These are phyloP conservation scores for Fusarium torreyae DNA, from an alignment of 2,329 filamentous ascomycete species.

Conservation along the genomic window DNA sequence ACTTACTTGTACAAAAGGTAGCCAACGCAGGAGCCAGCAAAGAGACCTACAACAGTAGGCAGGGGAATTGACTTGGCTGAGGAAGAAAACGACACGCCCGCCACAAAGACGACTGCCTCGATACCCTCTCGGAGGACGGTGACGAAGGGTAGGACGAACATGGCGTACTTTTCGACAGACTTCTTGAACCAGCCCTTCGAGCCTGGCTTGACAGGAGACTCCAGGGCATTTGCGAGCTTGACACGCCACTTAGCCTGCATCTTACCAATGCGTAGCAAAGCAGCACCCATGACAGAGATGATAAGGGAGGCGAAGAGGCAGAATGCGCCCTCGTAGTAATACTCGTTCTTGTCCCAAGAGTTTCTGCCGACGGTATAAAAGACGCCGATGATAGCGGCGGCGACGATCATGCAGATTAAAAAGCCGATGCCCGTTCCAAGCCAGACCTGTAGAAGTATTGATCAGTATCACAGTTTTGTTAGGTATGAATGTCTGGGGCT, in stretches of 20 bases:
- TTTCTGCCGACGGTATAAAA: constrained; percentile 79
- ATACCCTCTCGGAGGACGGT: constrained; percentile 90
- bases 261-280: constrained; percentile 85
- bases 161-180: constrained; percentile 83
- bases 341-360: constrained; percentile 76
- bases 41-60: constrained; percentile 79
- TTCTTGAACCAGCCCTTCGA: constrained; percentile 67
- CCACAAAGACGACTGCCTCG: constrained; percentile 89
- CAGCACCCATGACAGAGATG: constrained; percentile 85
- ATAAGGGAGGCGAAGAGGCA: constrained; percentile 81
- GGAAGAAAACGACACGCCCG: constrained; percentile 83
- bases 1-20: constrained; percentile 84
- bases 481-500: not conserved
- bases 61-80: constrained; percentile 84
- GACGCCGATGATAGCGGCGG: constrained; percentile 77
- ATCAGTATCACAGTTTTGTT: not conserved
- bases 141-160: constrained; percentile 89
- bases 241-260: constrained; percentile 90
- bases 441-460: constrained; percentile 65
- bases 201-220: constrained; percentile 63
- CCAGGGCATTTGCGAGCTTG: constrained; percentile 81
- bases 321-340: constrained; percentile 87
- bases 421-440: constrained; percentile 74
- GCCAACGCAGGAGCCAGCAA: constrained; percentile 77
- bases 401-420: constrained; percentile 75